Base-by-base conservation (phyloP, 192 early-diverging fungal genomes). In the Entophlyctis helioformis region DNA sequence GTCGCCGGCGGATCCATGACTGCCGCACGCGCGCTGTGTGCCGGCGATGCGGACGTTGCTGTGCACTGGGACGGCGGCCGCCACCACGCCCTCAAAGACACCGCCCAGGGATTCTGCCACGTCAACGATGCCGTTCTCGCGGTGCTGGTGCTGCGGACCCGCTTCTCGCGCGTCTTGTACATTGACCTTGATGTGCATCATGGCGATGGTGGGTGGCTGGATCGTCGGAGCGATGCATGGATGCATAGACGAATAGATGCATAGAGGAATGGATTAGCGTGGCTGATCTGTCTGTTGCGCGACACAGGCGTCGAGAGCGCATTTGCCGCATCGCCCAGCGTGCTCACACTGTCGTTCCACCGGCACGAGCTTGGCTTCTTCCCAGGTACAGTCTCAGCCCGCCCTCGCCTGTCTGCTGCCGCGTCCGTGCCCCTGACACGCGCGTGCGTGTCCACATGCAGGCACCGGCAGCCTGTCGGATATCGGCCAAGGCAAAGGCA, bases 171-270 rank as follows among this genome's bases (percentile, higher is more conserved):
- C 15, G 85, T 95, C 0, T 66, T 96, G 34, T 97, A 97, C 62
- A 80, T 99, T 19, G 96, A 99, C 56, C 85, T 92, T 36, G 96
- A 99, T 51, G 76, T 92, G 42, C 96, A 99, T 59, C 96, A 99
- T 53, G 93, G 93, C 12, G 93, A 97, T 61, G 93, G 88, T 31
- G 11, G 11, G 29, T n/a, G n/a, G n/a, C n/a, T n/a, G n/a, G n/a
- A n/a, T n/a, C n/a, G n/a, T n/a, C n/a, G n/a, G n/a, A n/a, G n/a
- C n/a, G n/a, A n/a, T n/a, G n/a, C n/a, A n/a, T n/a, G n/a, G n/a
- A n/a, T n/a, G n/a, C n/a, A n/a, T n/a, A n/a, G n/a, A n/a, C n/a
- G n/a, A n/a, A n/a, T n/a, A n/a, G n/a, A n/a, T n/a, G n/a, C n/a
- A n/a, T n/a, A n/a, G n/a, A n/a, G n/a, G n/a, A n/a, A n/a, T n/a